Evolutionary conservation across 495 filamentous ascomycete species (phyloP), one percentile per base, ranked within the genome.

Genomic region (Podospora australis): DNA sequence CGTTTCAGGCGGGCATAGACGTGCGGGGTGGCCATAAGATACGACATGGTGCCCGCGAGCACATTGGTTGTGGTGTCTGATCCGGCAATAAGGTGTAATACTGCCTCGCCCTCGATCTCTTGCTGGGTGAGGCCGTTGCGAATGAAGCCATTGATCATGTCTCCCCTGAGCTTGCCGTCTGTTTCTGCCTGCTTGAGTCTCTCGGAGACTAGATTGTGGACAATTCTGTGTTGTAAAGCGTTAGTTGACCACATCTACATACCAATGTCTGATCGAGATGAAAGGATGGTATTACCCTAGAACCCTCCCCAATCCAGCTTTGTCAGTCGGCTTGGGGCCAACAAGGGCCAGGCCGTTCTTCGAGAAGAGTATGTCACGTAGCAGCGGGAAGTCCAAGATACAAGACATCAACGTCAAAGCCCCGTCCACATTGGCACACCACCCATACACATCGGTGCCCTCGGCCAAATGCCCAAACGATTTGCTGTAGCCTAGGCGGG

Each of bases 31-130:
- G 63, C 55, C 13, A 79, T 56, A 23, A 82, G 57, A 51, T 78
- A 74, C 21, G 74, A 56, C 28, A 84, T 64, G 38, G 81, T 68
- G 3, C 66, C 69, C 39, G 75, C 74, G 53, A 84, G 75, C 14
- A 77, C 71, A 1, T 73, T 78, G 0, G 78, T 77, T 0, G 78
- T 82, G 3, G 80, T 82, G 47, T 85, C 82, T 4, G 77, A 74
- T 6, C 79, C 80, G 0, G 80, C 82, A 2, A 82, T 13, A 44
- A 73, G 67, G 45, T 70, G 65, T 6, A 69, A 52, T n/a, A 73
- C 43, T 9, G 63, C 68, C 44, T 75, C 70, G n/a, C 58, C 57
- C 28, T 64, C 60, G 10, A 65, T 58, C 47, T 73, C 63, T 21
- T 52, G 52, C 50, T 66, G 56, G 7, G 63, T 64, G 19, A 75